phyloP scores from a whole-genome alignment of 2,329 filamentous ascomycete species.

The Beauveria caledonica region DNA sequence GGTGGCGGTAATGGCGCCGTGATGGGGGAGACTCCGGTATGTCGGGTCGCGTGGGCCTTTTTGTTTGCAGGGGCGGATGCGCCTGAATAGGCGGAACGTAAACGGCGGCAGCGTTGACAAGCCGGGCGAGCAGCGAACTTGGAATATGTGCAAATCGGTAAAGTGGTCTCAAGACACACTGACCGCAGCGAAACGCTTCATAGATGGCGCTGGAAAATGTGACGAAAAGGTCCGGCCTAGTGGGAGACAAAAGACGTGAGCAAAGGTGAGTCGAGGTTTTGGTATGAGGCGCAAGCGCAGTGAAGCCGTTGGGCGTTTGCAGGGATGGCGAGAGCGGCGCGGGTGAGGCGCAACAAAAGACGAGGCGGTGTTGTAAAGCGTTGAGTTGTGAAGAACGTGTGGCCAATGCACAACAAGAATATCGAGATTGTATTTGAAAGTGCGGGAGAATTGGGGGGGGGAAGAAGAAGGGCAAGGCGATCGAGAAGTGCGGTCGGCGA shows the following conservation, averaged over 20 bases:
- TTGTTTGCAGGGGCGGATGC: background rate
- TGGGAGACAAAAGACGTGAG: background rate
- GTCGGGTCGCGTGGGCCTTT: slow-evolving; percentile 4
- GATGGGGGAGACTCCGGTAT: background rate
- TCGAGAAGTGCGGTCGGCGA: slow-evolving; percentile 9
- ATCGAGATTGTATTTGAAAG: background rate
- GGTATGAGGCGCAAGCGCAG: background rate
- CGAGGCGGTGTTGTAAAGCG: background rate
- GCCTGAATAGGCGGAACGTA: background rate
- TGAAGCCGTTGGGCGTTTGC: background rate
- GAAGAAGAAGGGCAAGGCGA: background rate
- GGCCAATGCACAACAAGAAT: background rate
- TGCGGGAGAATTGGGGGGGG: background rate
- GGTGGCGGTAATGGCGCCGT: slow-evolving; percentile 1
- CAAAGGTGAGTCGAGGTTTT: background rate
- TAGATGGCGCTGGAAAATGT: slow-evolving; percentile 1
- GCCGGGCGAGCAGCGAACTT: background rate
- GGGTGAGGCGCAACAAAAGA: background rate
- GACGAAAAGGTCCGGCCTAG: background rate
- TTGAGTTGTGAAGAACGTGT: background rate
- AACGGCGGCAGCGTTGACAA: background rate
- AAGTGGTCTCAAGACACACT: slow-evolving; percentile 2
- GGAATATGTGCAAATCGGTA: background rate
- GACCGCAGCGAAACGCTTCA: slow-evolving; percentile 4
- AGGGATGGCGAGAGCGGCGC: background rate